Evolutionary conservation across 331 rosid genomes (phyloP).

Genomic region (Prunus yedoensis): DNA sequence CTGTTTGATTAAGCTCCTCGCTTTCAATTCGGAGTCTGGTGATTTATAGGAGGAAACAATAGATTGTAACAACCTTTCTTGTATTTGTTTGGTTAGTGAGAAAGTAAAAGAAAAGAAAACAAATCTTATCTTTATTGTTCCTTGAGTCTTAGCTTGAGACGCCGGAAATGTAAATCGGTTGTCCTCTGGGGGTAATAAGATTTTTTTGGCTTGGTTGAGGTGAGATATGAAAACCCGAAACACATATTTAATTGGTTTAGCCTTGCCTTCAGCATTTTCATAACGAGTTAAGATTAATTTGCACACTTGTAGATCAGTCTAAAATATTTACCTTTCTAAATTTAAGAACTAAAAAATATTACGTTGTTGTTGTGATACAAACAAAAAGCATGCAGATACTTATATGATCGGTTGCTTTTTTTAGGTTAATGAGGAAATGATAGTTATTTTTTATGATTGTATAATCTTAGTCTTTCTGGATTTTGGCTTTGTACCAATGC

Average conservation of each 20-base stretch:
- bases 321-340: neutral
- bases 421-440: neutral
- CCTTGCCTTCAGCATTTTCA: neutral
- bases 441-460: neutral
- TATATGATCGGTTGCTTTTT: neutral
- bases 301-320: neutral
- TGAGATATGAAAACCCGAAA: neutral
- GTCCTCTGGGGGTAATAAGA: neutral
- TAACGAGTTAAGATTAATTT: neutral
- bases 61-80: slow-evolving; percentile 17
- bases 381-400: neutral
- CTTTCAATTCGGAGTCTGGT: neutral
- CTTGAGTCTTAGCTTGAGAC: neutral
- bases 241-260: neutral
- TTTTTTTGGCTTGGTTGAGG: slow-evolving; percentile 12
- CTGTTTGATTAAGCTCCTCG: slow-evolving; percentile 13
- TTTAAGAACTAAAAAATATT: neutral
- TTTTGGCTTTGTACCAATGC: too few relatives aligned
- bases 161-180: slow-evolving; percentile 16
- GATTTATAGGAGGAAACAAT: neutral
- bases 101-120: slow-evolving; percentile 8
- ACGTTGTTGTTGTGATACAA: neutral
- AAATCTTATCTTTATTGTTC: neutral
- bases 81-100: slow-evolving; percentile 13
- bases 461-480: slow-evolving; percentile 1